Evolutionary conservation across 1,139 yeast species (phyloP).

Genomic region (Saccharomycopsis hybrid): DNA sequence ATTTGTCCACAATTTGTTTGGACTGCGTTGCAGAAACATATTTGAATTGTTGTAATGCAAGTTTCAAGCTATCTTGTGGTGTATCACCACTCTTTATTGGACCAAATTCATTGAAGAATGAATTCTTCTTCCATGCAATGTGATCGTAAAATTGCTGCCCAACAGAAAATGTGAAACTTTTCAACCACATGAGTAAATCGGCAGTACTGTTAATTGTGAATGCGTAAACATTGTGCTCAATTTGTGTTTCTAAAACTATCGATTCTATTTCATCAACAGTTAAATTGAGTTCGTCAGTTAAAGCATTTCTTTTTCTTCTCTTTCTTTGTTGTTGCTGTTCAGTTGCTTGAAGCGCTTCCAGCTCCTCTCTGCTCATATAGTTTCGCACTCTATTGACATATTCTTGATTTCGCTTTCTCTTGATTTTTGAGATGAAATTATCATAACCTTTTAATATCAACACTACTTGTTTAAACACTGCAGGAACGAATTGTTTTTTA

Average conservation of each 20-base stretch:
- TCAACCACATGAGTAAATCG: slow-evolving; percentile 15
- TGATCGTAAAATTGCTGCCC: slow-evolving; percentile 5
- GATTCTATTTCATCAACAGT: slow-evolving; percentile 10
- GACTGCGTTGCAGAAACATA: slow-evolving; percentile 10
- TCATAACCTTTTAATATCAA: slow-evolving; percentile 12
- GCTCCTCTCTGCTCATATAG: slow-evolving; percentile 1
- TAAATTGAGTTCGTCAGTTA: neutral
- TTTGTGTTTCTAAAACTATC: slow-evolving; percentile 10
- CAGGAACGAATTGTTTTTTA: slow-evolving; percentile 2
- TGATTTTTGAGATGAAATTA: slow-evolving; percentile 3
- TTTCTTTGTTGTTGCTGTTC: neutral
- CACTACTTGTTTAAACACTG: slow-evolving; percentile 11
- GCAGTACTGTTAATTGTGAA: slow-evolving; percentile 11
- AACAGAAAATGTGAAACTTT: slow-evolving; percentile 12
- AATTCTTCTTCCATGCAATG: neutral
- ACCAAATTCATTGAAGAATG: neutral
- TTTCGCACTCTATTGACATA: slow-evolving; percentile 12
- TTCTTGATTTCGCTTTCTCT: slow-evolving; percentile 11
- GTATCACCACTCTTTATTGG: slow-evolving; percentile 12
- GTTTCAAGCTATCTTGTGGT: slow-evolving; percentile 3
- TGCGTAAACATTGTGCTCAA: slow-evolving; percentile 4
- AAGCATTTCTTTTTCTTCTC: neutral
- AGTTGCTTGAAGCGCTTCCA: neutral
- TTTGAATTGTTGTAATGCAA: slow-evolving; percentile 17
- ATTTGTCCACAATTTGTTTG: slow-evolving; percentile 12